Base-by-base conservation (phyloP, 768 basidiomycete genomes). In the Tricholomella constricta region DNA sequence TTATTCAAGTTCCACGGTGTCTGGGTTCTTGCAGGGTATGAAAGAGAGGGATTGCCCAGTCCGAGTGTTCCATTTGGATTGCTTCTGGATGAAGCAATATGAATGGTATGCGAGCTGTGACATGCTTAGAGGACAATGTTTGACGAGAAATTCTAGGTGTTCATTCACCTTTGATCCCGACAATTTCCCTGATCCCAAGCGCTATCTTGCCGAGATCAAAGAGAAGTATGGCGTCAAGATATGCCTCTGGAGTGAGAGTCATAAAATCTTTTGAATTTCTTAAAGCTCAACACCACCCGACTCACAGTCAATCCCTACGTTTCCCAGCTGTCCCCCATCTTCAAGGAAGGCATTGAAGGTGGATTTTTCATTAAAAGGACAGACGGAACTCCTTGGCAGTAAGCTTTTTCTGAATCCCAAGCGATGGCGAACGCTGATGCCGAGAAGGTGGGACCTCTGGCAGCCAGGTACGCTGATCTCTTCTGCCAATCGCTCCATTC, bases 111-210 rank as follows among this genome's bases (percentile, higher is more conserved):
- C 17, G 43, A 69, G 58, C 59, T 3, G 10, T 27, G 27, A 27
- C 19, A 36, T 19, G 36, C n/a, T 31, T 15, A 42, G 12, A 17
- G 9, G 22, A 25, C 34, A 20, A 34, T 11, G n/a, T 26, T 56
- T 49, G 44, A 15, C 36, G 15, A 31, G 29, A 35, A 54, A 41
- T 65, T 65, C 57, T 42, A 84, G 83, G 82, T 85, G 84, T 57
- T 85, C 83, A 11, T 91, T 89, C 70, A 85, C 85, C 1, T 89
- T 88, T 62, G 88, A 89, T 61, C 83, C 86, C 2, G 84, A 86
- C 26, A 80, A 82, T 60, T 91, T 91, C 75, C 86, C 87, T 4
- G 79, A 91, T 61, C 87, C 88, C 12, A 76, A 80, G 52, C 79
- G 78, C 20, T 86, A 89, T 58, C 68, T 84, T 6, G 65, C 79